Conservation (phyloP, 768 basidiomycete genomes). For the Suillus luteus region DNA sequence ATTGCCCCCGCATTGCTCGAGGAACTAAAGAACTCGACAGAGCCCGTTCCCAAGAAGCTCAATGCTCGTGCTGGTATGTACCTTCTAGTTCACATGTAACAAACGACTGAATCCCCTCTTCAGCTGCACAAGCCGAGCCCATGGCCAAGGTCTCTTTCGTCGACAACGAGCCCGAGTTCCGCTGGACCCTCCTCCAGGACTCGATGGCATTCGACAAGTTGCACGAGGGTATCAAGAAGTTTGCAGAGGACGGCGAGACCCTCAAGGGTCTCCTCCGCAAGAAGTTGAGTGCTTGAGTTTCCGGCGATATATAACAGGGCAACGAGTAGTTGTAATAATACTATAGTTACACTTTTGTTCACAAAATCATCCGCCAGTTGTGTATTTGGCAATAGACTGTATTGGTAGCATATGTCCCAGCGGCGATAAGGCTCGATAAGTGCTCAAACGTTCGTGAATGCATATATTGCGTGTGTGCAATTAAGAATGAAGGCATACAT, state of each 20-base stretch:
- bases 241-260: constrained; percentile 91
- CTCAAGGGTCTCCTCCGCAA: constrained; percentile 81
- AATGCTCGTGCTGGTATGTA: constrained; percentile 52
- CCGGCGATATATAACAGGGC: background rate
- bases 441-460: background rate
- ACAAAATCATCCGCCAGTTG: background rate
- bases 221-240: constrained; percentile 98
- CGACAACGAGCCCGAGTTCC: constrained; percentile 95
- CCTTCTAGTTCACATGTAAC: background rate
- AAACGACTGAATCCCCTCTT: background rate
- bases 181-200: constrained; percentile 90
- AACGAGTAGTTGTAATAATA: constrained; percentile 1
- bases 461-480: background rate
- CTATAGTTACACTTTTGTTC: background rate
- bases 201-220: constrained; percentile 99
- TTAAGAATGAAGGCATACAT: constrained; percentile 6
- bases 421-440: background rate
- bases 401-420: background rate
- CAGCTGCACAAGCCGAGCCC: constrained; percentile 57
- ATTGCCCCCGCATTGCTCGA: constrained; percentile 90
- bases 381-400: constrained; percentile 6
- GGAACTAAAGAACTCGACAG: constrained; percentile 83
- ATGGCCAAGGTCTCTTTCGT: constrained; percentile 82
- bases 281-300: constrained; percentile 46
- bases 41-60: constrained; percentile 82